phyloP scores from a whole-genome alignment of 805 yeast species.

The Cyberlindnera saturnus region DNA sequence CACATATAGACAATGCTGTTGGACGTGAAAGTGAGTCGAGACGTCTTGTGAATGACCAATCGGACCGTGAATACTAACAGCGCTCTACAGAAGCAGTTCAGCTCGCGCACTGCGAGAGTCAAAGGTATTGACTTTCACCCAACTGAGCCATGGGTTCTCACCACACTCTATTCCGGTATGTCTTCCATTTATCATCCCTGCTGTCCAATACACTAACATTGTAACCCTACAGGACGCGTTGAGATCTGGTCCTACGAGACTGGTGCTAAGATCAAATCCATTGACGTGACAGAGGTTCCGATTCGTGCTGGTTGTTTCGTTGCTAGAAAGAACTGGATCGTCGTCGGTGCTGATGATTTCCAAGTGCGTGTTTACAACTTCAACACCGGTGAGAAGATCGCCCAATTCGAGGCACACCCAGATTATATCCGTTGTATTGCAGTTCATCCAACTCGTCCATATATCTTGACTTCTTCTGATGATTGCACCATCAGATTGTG shows the following conservation, averaged over 20 bases:
- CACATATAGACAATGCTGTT: conserved; percentile 15
- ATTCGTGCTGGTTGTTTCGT: conserved; percentile 93
- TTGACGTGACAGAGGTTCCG: conserved; percentile 94
- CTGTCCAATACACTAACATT: not conserved
- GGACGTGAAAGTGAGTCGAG: conserved; percentile 21
- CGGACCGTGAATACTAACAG: not conserved
- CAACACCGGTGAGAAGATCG: conserved; percentile 89
- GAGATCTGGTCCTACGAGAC: conserved; percentile 96
- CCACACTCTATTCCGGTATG: conserved; percentile 85
- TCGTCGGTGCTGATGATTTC: conserved; percentile 94
- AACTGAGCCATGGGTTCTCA: conserved; percentile 92
- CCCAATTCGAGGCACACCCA: conserved; percentile 97
- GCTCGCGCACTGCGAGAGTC: conserved; percentile 92
- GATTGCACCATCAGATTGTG: conserved; percentile 88
- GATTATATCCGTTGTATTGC: conserved; percentile 92
- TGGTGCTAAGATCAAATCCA: conserved; percentile 71
- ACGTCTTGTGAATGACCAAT: not conserved
- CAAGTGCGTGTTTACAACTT: conserved; percentile 89
- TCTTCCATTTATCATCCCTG: conserved; percentile 1
- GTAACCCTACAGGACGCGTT: conserved; percentile 32
- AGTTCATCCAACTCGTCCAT: conserved; percentile 91
- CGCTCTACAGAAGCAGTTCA: conserved; percentile 60
- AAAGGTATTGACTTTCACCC: conserved; percentile 98
- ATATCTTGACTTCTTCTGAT: conserved; percentile 82
- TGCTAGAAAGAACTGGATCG: conserved; percentile 95